Evolutionary conservation across 2,329 filamentous ascomycete species (phyloP), one percentile per base, ranked within the genome.

Genomic region (Ophiosphaerella korrae): DNA sequence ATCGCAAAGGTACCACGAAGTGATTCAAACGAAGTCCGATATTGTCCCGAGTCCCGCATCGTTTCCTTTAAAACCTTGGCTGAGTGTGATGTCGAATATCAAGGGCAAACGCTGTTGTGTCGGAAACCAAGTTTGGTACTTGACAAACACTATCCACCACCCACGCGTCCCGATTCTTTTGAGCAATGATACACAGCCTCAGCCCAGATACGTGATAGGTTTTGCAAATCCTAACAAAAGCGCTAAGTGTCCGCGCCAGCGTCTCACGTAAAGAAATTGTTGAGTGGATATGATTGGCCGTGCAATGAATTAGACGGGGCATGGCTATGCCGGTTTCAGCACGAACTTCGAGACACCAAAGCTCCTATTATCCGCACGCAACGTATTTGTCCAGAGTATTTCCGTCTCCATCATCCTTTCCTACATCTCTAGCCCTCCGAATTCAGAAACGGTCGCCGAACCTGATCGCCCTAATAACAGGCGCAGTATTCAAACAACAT

Each of bases 241-340:
- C 58, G 54, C 53, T 35, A 53, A 24, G 46, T 46, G 57, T 55
- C 58, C 58, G 66, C 63, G 63, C 64, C 60, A 66, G 50, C 57
- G 66, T 68, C 58, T 58, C 66, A 66, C 35, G 51, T 57, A 43
- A 48, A 42, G 50, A 60, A 45, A 39, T 53, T 42, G 35, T 40
- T 34, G 37, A 36, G 39, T 47, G 47, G 48, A 45, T 24, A 40
- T 61, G 53, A 67, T 68, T 65, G 65, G 65, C 18, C 37, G 12
- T 38, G 29, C 32, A 35, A 37, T 24, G 42, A 42, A 53, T 51
- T 44, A 52, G 26, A 29, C 44, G 50, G 50, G 50, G 58, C 53
- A 57, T 58, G 55, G 58, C 58, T 58, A 57, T 60, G 55, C 66
- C 62, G 54, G 64, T 67, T 68, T 66, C 62, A 67, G 48, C 52